These are phyloP conservation scores for Venturia carpophila DNA, from an alignment of 2,329 filamentous ascomycete genomes.

Conservation along the genomic window DNA sequence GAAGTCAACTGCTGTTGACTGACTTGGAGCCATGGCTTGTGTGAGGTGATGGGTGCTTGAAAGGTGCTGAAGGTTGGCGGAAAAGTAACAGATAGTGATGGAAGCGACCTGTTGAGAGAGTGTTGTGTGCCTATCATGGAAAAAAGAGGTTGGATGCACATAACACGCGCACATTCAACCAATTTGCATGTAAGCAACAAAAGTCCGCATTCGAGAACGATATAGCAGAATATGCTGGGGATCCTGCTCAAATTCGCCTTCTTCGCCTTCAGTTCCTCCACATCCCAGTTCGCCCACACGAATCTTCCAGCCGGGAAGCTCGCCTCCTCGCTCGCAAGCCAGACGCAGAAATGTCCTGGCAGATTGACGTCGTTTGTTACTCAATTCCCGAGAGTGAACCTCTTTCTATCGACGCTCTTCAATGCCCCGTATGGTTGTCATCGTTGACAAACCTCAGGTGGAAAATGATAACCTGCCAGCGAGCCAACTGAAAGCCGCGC, in stretches of 20 bases:
- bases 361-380: constrained; percentile 20
- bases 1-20: not conserved
- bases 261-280: constrained; percentile 26
- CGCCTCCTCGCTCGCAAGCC: constrained; percentile 28
- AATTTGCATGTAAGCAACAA: not conserved
- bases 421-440: no score
- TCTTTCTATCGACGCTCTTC: no score
- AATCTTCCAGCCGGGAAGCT: constrained; percentile 21
- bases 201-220: not conserved
- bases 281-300: constrained; percentile 28
- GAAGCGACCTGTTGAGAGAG: not conserved
- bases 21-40: not conserved
- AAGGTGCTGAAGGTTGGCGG: not conserved
- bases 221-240: constrained; percentile 18
- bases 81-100: not conserved
- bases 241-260: constrained; percentile 20
- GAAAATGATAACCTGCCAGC: no score
- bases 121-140: not conserved
- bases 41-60: not conserved
- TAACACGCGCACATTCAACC: not conserved
- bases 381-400: no score
- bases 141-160: no score
- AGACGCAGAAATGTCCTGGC: constrained; percentile 27
- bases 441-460: no score
- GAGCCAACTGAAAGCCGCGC: no score